Conservation (phyloP, 1,284 basidiomycete species). For the Athelia psychrophila region DNA sequence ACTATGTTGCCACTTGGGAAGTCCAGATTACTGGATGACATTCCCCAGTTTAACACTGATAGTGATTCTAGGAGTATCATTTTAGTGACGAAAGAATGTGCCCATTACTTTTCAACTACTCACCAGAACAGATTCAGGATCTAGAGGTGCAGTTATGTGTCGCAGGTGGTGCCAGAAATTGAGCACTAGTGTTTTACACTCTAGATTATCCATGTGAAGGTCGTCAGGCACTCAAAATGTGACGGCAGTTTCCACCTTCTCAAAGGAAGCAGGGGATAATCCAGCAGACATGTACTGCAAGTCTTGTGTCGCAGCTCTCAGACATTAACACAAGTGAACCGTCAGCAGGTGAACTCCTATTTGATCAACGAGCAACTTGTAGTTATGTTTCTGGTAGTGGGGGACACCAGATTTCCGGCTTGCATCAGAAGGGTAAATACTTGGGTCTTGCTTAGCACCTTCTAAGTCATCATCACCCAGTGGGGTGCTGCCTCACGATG, state of each 20-base stretch:
- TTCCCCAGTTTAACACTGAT: too few relatives aligned
- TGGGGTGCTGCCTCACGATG: too few relatives aligned
- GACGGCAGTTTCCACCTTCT: constrained; percentile 6
- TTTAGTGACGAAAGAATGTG: too few relatives aligned
- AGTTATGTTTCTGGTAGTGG: neutral
- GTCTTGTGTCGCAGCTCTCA: neutral
- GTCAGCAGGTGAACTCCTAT: constrained; percentile 7
- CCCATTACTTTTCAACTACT: too few relatives aligned
- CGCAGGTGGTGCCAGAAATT: constrained; percentile 9
- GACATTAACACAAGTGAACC: neutral
- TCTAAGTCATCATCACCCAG: too few relatives aligned
- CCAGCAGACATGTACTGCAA: constrained; percentile 5
- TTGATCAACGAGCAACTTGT: constrained; percentile 5
- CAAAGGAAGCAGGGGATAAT: neutral
- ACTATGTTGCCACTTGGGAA: too few relatives aligned
- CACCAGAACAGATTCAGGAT: constrained; percentile 5
- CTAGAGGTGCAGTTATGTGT: neutral
- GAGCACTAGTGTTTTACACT: constrained; percentile 3
- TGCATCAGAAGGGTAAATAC: too few relatives aligned
- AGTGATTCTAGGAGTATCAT: too few relatives aligned
- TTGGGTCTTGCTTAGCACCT: too few relatives aligned
- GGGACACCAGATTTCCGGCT: too few relatives aligned
- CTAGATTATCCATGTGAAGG: constrained; percentile 5
- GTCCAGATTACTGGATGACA: too few relatives aligned
- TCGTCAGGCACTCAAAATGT: constrained; percentile 8